Conservation (phyloP, 2,329 filamentous ascomycete species). For the Myriangium duriaei region DNA sequence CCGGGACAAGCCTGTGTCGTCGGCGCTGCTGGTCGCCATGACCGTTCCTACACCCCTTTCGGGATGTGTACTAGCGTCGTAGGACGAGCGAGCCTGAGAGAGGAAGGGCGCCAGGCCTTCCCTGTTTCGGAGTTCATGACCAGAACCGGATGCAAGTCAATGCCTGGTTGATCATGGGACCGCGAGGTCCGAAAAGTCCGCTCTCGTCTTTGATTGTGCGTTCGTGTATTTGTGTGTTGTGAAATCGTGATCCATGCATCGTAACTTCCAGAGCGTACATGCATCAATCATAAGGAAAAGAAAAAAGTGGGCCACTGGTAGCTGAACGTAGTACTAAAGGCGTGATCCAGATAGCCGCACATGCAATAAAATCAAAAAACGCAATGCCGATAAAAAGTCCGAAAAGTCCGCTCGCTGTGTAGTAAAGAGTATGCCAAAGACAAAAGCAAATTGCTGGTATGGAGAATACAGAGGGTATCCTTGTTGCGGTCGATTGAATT, state of each 20-base stretch:
- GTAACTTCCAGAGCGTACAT: constrained; percentile 11
- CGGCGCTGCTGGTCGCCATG: constrained; percentile 1
- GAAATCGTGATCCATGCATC: constrained; percentile 11
- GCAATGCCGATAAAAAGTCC: constrained; percentile 29
- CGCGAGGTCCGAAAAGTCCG: constrained; percentile 8
- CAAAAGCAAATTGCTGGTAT: too few relatives aligned
- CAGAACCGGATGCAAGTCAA: constrained; percentile 5
- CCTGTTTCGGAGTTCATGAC: constrained; percentile 1
- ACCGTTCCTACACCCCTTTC: constrained; percentile 8
- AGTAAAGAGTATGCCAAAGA: constrained; percentile 28
- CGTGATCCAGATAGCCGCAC: constrained; percentile 22
- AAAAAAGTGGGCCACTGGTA: constrained; percentile 15
- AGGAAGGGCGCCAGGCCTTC: constrained; percentile 10
- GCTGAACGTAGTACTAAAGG: constrained; percentile 12
- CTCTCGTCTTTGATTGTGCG: constrained; percentile 6
- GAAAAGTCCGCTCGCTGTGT: constrained; percentile 29
- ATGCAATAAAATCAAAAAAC: constrained; percentile 22
- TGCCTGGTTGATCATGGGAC: constrained; percentile 5
- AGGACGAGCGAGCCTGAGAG: constrained; percentile 3
- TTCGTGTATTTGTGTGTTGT: constrained; percentile 3
- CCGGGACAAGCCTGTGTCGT: constrained; percentile 5
- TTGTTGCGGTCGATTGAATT: not conserved
- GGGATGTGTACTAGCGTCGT: constrained; percentile 7
- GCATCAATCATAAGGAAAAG: constrained; percentile 11
- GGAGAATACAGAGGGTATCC: constrained; percentile 5